Base-by-base conservation (phyloP, 1,284 basidiomycete species). In the Salmacisia buchloeana region DNA sequence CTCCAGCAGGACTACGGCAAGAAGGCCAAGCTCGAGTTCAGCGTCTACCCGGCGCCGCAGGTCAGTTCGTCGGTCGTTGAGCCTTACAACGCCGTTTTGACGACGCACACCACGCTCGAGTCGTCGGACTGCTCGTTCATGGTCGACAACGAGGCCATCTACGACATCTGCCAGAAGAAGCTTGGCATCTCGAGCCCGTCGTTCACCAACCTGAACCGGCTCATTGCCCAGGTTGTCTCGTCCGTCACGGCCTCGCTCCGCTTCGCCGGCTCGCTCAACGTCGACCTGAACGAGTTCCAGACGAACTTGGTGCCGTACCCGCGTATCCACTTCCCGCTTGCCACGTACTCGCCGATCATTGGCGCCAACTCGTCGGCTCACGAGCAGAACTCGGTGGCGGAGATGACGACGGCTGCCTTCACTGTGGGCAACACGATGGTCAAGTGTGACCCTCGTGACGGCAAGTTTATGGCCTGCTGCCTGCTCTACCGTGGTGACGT, bases 351-450 rank as follows among this genome's bases (percentile, higher is more conserved):
- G 1, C 96, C 94, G 59, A 89, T 98, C 77, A 85, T 97, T 78
- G 94, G 92, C 34, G 84, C 85, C 60, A 84, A 84, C 70, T 85
- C 85, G 82, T 90, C 93, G 29, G 87, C 86, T 76, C 94, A 98
- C 81, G 94, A 98, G 82, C 91, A 94, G 83, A 97, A 98, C 85
- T 92, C 91, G 31, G 94, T 97, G 36, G 87, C 91, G 54, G 94
- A 98, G 81, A 97, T 98, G 92, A 98, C 94, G 70, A 93, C 91
- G 84, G 89, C 93, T 63, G 96, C 92, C 84, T 98, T 98, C 83
- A 94, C 98, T 85, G 86, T 87, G 70, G 93, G 92, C 72, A 96
- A 94, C 84, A 94, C 97, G 83, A 94, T 98, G 94, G 94, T 81
- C 70, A 76, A 80, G 75, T 80, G 79, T 56, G 79, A 81, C 69